Percentiles rank a stretch among this genome's conserved stretches.
These are phyloP conservation scores for Boletus subcaerulescens DNA, from an alignment of 768 basidiomycete species.

Conservation along the genomic window DNA sequence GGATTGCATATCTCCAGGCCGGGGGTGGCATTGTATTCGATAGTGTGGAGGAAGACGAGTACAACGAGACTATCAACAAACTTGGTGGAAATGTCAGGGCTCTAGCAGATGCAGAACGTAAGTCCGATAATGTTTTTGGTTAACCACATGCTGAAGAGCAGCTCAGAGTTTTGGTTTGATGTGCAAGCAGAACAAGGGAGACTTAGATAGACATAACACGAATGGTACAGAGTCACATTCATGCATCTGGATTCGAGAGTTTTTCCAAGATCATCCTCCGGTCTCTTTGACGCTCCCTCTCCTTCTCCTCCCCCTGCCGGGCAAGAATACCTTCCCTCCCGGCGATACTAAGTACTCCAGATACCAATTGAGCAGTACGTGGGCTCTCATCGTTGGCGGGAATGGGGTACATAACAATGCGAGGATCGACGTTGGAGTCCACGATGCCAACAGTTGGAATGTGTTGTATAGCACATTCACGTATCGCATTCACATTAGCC, in stretches of 20 bases:
- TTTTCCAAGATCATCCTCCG: constrained; percentile 26
- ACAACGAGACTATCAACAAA: constrained; percentile 94
- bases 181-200: constrained; percentile 48
- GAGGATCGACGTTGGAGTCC: constrained; percentile 94
- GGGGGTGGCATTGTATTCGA: constrained; percentile 98
- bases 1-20: constrained; percentile 88
- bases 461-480: constrained; percentile 86
- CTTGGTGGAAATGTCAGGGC: constrained; percentile 83
- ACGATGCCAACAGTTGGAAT: constrained; percentile 93
- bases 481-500: constrained; percentile 78
- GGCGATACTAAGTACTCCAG: constrained; percentile 87
- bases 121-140: constrained; percentile 31
- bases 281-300: constrained; percentile 22
- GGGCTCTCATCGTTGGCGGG: constrained; percentile 97
- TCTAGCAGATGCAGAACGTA: constrained; percentile 84
- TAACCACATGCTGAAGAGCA: constrained; percentile 17
- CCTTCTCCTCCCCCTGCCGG: constrained; percentile 28
- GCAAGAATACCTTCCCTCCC: constrained; percentile 70
- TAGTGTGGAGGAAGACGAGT: constrained; percentile 97
- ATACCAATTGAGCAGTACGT: constrained; percentile 86
- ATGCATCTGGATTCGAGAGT: constrained; percentile 18
- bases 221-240: constrained; percentile 6
- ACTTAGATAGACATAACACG: constrained; percentile 21
- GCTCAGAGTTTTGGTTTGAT: constrained; percentile 66
- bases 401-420: constrained; percentile 96